Evolutionary conservation across 495 filamentous ascomycete genomes (phyloP).

Genomic region (Xanthoparmelia taractica): DNA sequence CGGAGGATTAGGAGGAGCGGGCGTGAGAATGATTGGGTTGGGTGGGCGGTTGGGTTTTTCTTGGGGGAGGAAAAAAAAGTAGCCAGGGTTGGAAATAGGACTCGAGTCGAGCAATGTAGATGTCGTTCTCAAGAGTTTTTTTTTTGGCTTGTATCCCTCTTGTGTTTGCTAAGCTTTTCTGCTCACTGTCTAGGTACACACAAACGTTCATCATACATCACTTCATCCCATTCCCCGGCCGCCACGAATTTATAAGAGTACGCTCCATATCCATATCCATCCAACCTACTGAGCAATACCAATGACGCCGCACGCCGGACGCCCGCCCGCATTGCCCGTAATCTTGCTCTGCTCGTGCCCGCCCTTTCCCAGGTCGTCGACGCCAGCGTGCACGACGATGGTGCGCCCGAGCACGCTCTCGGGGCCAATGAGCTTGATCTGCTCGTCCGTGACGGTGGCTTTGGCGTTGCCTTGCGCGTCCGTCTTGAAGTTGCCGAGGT

Average conservation of each 20-base stretch:
- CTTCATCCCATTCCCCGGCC: neutral
- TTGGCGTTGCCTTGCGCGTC: slow-evolving; percentile 81
- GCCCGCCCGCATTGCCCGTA: slow-evolving; percentile 88
- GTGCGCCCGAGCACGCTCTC: slow-evolving; percentile 95
- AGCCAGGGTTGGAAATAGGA: neutral
- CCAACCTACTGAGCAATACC: slow-evolving; percentile 24
- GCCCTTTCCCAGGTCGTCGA: slow-evolving; percentile 90
- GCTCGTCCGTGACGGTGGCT: slow-evolving; percentile 64
- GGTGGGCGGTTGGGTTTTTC: neutral
- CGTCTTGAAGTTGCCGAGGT: slow-evolving; percentile 93
- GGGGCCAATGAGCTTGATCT: slow-evolving; percentile 89
- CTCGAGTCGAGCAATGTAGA: neutral
- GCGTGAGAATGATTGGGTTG: neutral
- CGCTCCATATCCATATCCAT: no score
- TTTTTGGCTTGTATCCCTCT: no score
- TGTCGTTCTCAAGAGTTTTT: neutral
- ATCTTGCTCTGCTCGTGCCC: slow-evolving; percentile 88
- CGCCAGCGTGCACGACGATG: slow-evolving; percentile 87
- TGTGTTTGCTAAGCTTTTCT: neutral
- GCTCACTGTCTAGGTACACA: neutral
- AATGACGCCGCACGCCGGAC: slow-evolving; percentile 77
- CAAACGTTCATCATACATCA: slow-evolving; percentile 11
- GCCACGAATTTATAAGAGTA: neutral
- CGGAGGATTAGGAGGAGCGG: slow-evolving; percentile 58
- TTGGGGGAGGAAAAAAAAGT: neutral